These are phyloP conservation scores for Dothidotthia symphoricarpi DNA, from an alignment of 2,329 filamentous ascomycete species.

Conservation along the genomic window DNA sequence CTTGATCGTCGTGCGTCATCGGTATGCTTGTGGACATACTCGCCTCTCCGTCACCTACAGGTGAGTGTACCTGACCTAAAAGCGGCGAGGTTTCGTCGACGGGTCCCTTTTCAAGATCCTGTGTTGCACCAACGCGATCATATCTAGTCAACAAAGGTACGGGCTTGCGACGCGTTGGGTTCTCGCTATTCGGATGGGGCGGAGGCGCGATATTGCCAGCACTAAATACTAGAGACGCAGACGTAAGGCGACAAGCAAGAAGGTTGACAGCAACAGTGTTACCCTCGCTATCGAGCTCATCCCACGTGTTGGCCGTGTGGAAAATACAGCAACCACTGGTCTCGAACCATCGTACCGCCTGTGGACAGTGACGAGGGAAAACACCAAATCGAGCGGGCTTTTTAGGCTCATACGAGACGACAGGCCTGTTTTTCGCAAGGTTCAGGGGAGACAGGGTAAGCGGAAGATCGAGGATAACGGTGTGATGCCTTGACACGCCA, in stretches of 20 bases:
- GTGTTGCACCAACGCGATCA: slow-evolving; percentile 32
- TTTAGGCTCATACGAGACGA: slow-evolving; percentile 59
- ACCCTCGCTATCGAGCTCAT: slow-evolving; percentile 44
- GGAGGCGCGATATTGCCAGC: slow-evolving; percentile 63
- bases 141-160: slow-evolving; percentile 52
- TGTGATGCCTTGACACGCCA: slow-evolving; percentile 62
- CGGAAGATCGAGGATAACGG: slow-evolving; percentile 68
- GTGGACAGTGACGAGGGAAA: slow-evolving; percentile 61
- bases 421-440: slow-evolving; percentile 55
- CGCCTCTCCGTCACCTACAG: slow-evolving; percentile 1
- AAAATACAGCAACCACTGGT: slow-evolving; percentile 68
- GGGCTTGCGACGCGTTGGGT: slow-evolving; percentile 20
- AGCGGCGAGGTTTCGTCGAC: slow-evolving; percentile 27
- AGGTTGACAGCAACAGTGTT: slow-evolving; percentile 56
- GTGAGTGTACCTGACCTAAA: slow-evolving; percentile 3
- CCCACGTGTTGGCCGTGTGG: slow-evolving; percentile 71
- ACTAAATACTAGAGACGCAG: slow-evolving; percentile 62
- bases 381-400: slow-evolving; percentile 63
- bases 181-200: slow-evolving; percentile 22
- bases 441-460: slow-evolving; percentile 65
- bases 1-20: slow-evolving; percentile 51
- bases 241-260: slow-evolving; percentile 65
- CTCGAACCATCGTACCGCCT: slow-evolving; percentile 64
- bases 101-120: slow-evolving; percentile 28
- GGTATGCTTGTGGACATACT: slow-evolving; percentile 17